Evolutionary conservation across 2,329 filamentous ascomycete species (phyloP).

Genomic region (Scolecobasidium constrictum): DNA sequence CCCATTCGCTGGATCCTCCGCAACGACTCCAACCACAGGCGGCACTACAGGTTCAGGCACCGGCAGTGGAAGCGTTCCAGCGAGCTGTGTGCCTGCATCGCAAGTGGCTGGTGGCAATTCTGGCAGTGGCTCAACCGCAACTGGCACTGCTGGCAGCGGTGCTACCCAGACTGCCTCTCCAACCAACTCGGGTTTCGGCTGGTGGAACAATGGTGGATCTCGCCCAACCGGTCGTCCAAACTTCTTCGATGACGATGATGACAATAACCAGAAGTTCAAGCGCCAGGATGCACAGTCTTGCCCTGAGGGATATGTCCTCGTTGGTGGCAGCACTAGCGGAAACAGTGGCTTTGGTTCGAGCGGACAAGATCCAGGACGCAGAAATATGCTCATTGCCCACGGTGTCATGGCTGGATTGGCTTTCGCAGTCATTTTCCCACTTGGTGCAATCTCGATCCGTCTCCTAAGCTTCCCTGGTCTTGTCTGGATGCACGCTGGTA

Average conservation of each 20-base stretch:
- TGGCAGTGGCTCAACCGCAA: background rate
- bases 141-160: background rate
- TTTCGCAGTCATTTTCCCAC: constrained; percentile 34
- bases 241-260: constrained; percentile 8
- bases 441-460: constrained; percentile 32
- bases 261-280: constrained; percentile 6
- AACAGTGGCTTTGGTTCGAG: constrained; percentile 10
- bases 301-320: constrained; percentile 2
- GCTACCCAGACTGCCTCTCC: too few species aligned
- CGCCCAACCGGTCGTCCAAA: constrained; percentile 8
- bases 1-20: constrained; percentile 21
- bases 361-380: background rate
- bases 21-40: background rate
- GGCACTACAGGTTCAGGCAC: background rate
- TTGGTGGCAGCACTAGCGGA: constrained; percentile 9
- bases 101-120: background rate
- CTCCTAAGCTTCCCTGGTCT: constrained; percentile 31
- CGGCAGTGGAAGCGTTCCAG: background rate
- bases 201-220: constrained; percentile 12
- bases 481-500: constrained; percentile 31
- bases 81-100: background rate
- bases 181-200: constrained; percentile 7
- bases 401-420: constrained; percentile 31
- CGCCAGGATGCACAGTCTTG: background rate
- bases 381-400: constrained; percentile 28